Base-by-base conservation (phyloP, 495 filamentous ascomycete genomes). In the Astrothelium subdiscretum region DNA sequence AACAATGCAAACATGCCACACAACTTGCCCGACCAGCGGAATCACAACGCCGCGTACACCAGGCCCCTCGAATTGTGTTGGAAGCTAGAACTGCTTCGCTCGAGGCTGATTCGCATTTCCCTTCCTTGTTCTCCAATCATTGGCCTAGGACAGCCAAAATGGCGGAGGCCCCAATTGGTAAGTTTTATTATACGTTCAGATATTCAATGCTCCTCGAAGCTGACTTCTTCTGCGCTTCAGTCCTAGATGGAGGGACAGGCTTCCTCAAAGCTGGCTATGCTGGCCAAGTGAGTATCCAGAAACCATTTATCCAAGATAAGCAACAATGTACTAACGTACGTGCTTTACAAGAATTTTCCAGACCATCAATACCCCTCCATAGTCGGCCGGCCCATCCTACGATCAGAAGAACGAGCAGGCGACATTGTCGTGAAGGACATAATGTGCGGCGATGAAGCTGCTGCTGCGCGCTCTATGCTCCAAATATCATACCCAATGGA, bases 191-290 rank as follows among this genome's bases (percentile, higher is more conserved):
- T 31, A 0, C 43, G 24, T 40, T 26, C 20, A 12, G 27, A 13
- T 22, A 35, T n/a, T 12, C 24, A 52, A 31, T 24, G 5, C 22
- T 22, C 26, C 31, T 63, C 72, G 62, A 72, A 32, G 52, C 64
- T 73, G 64, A 72, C 62, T 44, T 63, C 40, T 65, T 58, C 65
- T 59, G 35, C 29, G 1, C 31, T 61, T 63, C 73, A 97, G 94
- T 98, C 72, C 92, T 98, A 83, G 94, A 98, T 84, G 95, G 95
- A 83, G 94, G 94, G 77, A 98, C 94, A 71, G 94, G 94, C 75
- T 99, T 97, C 84, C 87, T 97, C 75, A 99, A 99, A 78, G 94
- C 96, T 77, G 94, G 94, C 74, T 97, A 97, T 81, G 95, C 94
- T 64, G 91, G 84, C 66, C 89, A 87, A 78, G 87, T 89, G 76